A percentile compares a stretch with the other conserved stretches of the same genome.
These are phyloP conservation scores for Adansonia digitata DNA, from an alignment of 345 rosid genomes.

Conservation along the genomic window DNA sequence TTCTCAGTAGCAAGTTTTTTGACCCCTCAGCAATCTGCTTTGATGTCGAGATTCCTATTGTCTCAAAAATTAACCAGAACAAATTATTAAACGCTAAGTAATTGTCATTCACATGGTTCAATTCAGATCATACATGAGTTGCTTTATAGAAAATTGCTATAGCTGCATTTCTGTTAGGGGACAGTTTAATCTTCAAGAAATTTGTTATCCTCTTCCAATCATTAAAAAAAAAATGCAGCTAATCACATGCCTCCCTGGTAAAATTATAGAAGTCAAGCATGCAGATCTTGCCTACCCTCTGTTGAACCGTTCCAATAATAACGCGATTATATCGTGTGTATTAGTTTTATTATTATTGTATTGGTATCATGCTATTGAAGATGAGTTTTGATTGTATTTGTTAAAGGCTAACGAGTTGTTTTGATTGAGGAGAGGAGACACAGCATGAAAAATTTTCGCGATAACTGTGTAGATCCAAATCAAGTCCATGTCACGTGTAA, in stretches of 20 bases:
- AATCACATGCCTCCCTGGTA: no score
- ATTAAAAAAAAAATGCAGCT: no score
- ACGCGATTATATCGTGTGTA: no score
- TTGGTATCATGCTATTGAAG: not conserved
- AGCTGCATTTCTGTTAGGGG: not conserved
- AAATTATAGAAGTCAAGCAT: no score
- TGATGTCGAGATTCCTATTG: conserved; percentile 19
- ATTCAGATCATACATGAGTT: not conserved
- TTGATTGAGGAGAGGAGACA: not conserved
- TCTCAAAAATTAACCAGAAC: not conserved
- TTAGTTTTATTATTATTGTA: not conserved
- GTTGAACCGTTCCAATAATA: no score
- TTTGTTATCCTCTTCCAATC: not conserved
- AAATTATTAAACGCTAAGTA: not conserved
- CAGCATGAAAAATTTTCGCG: not conserved
- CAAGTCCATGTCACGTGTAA: not conserved
- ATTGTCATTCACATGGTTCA: not conserved
- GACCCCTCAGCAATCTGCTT: not conserved
- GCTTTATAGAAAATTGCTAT: not conserved
- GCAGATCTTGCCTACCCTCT: no score
- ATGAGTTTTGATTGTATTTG: not conserved
- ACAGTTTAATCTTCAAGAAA: not conserved
- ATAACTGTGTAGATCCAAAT: not conserved
- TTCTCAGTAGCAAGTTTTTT: not conserved
- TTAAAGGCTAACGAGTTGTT: not conserved